phyloP scores from a whole-genome alignment of 2,329 filamentous ascomycete species.

The Macrophomina phaseolina region DNA sequence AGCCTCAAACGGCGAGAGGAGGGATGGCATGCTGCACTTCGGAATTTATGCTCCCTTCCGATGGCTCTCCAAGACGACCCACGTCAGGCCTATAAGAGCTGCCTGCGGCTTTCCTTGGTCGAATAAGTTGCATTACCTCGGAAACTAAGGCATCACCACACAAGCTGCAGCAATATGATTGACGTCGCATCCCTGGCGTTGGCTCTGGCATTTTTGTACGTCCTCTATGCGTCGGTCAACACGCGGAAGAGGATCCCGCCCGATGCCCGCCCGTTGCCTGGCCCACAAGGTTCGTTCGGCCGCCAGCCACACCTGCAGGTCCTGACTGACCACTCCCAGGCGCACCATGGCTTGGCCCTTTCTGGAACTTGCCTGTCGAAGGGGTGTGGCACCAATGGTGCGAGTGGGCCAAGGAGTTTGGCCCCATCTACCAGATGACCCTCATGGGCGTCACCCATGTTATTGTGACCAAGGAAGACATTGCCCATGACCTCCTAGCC shows the following conservation, averaged over 20 bases:
- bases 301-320: not conserved
- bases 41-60: too few species aligned
- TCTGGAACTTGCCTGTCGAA: slow-evolving; percentile 20
- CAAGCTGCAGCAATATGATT: too few species aligned
- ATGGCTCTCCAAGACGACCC: too few species aligned
- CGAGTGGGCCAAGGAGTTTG: slow-evolving; percentile 23
- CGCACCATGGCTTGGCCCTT: slow-evolving; percentile 12
- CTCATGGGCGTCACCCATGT: slow-evolving; percentile 25
- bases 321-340: not conserved
- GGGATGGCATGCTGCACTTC: too few species aligned
- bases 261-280: not conserved
- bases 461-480: slow-evolving; percentile 19
- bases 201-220: too few species aligned
- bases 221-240: too few species aligned
- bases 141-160: too few species aligned
- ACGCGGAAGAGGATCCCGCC: not conserved
- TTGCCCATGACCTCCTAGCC: slow-evolving; percentile 27
- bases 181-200: too few species aligned
- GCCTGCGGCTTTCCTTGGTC: too few species aligned
- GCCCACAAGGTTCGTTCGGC: not conserved
- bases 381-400: slow-evolving; percentile 19
- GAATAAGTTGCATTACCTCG: too few species aligned
- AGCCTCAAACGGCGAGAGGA: too few species aligned
- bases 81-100: too few species aligned
- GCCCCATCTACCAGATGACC: slow-evolving; percentile 17